Evolutionary conservation across 306 rosid species (phyloP), one percentile per base, ranked within the genome.

Genomic region (Parietaria judaica): DNA sequence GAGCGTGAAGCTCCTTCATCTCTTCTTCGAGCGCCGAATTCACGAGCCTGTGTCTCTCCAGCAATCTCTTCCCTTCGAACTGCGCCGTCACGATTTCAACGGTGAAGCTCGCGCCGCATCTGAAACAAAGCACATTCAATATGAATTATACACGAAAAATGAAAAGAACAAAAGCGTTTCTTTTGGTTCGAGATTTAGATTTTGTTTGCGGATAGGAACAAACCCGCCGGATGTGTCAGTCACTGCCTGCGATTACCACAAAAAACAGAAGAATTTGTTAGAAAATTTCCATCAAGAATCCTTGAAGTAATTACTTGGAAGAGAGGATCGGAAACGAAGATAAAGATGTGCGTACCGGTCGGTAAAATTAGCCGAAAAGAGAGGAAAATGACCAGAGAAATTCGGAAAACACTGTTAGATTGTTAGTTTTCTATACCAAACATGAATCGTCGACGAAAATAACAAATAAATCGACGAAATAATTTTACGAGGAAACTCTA

Each of bases 151-250:
- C 45, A 41, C 45, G 9, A 5, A 8, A 8, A 41, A 8, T 4
- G 45, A 5, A 41, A 41, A 41, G 46, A 12, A 11, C 16, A 5
- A 36, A 36, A 41, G 8, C 8, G 5, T 9, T 4, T 15, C 43
- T 4, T 14, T 59, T 3, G 54, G 34, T 52, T 59, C 63, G 7
- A 8, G 16, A 15, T 8, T 14, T 16, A 3, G 36, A 16, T 15
- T 4, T 60, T 8, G 17, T 31, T 12, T 34, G 11, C 7, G 55
- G 10, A 53, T 51, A 52, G 56, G 45, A 46, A 66, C 92, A 66
- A 80, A 88, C 98, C 98, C 98, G 70, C 95, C 96, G 56, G 96
- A 92, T 60, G 91, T 86, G 63, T 92, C 98, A n/a, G 66, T 56
- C 45, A 92, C 95, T 67, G 86, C 98, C 98, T 92, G 98, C 75